Percentiles rank a stretch among this genome's conserved stretches.
These are phyloP conservation scores for Hypoxylon cercidicola DNA, from an alignment of 495 filamentous ascomycete species.

Conservation along the genomic window DNA sequence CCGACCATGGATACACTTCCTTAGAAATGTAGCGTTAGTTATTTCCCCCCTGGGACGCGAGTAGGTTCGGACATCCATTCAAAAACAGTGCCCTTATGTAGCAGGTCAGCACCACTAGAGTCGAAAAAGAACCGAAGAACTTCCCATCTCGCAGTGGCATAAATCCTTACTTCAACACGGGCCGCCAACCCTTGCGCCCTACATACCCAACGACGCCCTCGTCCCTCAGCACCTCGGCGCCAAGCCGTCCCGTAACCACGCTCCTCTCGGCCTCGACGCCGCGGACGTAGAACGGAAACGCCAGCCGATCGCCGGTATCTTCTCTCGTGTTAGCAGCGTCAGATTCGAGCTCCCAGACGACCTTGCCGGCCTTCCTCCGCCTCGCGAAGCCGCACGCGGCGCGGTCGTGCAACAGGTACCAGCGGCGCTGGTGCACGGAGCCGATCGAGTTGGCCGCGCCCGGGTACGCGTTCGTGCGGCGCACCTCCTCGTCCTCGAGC, in stretches of 20 bases:
- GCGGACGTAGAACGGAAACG: constrained; percentile 68
- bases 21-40: no score
- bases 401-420: constrained; percentile 69
- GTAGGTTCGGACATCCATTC: no score
- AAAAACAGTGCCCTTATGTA: no score
- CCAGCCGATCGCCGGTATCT: constrained; percentile 38
- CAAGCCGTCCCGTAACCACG: constrained; percentile 68
- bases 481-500: constrained; percentile 61
- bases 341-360: constrained; percentile 40
- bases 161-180: constrained; percentile 59
- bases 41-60: no score
- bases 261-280: constrained; percentile 69
- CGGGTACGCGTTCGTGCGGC: constrained; percentile 70
- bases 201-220: constrained; percentile 66
- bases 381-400: constrained; percentile 63
- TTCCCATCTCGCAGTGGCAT: neutral
- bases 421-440: constrained; percentile 71
- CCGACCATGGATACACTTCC: no score
- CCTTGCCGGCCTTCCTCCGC: constrained; percentile 31
- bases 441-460: constrained; percentile 70
- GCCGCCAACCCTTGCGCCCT: constrained; percentile 66
- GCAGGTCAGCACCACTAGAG: no score
- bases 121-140: no score
- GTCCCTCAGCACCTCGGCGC: constrained; percentile 65
- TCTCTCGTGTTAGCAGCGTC: neutral